Conservation (phyloP, 2,329 filamentous ascomycete species). For the Alternaria sp. region DNA sequence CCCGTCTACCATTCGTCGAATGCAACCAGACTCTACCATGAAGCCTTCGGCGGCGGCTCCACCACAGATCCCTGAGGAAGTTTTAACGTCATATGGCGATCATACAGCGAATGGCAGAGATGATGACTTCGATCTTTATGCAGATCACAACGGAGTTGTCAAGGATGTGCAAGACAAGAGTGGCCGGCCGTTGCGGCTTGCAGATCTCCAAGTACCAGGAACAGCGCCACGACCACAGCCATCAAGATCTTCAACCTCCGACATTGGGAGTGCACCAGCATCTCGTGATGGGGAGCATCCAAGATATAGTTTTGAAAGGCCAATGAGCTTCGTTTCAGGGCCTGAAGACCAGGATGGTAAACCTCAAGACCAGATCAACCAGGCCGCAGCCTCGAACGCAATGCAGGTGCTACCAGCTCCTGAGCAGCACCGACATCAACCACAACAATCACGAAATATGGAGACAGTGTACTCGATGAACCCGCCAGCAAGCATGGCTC, state of each 20-base stretch:
- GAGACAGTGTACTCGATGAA: slow-evolving; percentile 21
- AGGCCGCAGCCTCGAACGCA: slow-evolving; percentile 14
- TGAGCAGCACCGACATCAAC: slow-evolving; percentile 16
- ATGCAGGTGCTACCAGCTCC: slow-evolving; percentile 11
- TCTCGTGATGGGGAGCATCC: slow-evolving; percentile 29
- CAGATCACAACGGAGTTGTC: slow-evolving; percentile 49
- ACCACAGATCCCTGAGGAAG: slow-evolving; percentile 37
- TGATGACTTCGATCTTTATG: slow-evolving; percentile 48
- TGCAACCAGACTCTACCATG: slow-evolving; percentile 34
- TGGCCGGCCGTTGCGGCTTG: slow-evolving; percentile 40
- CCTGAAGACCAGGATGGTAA: slow-evolving; percentile 45
- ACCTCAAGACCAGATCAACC: slow-evolving; percentile 49
- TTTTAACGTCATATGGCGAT: slow-evolving; percentile 22
- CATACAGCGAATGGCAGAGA: slow-evolving; percentile 26
- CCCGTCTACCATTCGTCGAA: slow-evolving; percentile 39
- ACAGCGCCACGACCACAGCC: slow-evolving; percentile 16
- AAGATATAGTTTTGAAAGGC: slow-evolving; percentile 44
- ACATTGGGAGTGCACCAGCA: slow-evolving; percentile 11
- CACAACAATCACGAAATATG: slow-evolving; percentile 9
- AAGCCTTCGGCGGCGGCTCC: slow-evolving; percentile 26
- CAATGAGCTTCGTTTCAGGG: slow-evolving; percentile 50
- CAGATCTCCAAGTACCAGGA: slow-evolving; percentile 14
- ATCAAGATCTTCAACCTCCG: slow-evolving; percentile 6
- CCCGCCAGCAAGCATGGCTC: slow-evolving; percentile 11
- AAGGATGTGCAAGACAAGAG: slow-evolving; percentile 43